phyloP scores from a whole-genome alignment of 1,284 basidiomycete species.

The Ceratobasidium sp. region DNA sequence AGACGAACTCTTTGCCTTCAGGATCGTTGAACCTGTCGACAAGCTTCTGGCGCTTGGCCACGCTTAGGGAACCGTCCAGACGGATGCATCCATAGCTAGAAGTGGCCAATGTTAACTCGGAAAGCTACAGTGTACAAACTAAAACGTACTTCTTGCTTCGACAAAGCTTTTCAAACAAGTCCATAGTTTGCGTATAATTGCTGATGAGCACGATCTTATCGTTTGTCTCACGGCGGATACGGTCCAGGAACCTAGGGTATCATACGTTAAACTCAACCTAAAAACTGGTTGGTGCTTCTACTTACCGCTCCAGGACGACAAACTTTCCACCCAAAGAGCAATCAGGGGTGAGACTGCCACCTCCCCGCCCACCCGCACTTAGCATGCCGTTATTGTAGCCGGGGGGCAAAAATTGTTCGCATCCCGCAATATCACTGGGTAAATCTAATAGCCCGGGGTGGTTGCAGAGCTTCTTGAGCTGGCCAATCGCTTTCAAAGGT shows the following conservation, averaged over 20 bases:
- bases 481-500: slow-evolving; percentile 95
- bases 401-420: slow-evolving; percentile 82
- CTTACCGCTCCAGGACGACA: slow-evolving; percentile 87
- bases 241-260: slow-evolving; percentile 76
- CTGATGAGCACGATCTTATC: slow-evolving; percentile 99
- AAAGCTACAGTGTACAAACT: not conserved
- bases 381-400: slow-evolving; percentile 68
- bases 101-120: slow-evolving; percentile 3
- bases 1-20: slow-evolving; percentile 92
- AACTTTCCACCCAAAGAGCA: slow-evolving; percentile 92
- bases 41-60: slow-evolving; percentile 94
- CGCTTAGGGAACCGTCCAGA: slow-evolving; percentile 92
- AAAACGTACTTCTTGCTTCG: slow-evolving; percentile 74
- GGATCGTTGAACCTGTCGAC: slow-evolving; percentile 99
- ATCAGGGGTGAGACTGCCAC: slow-evolving; percentile 46
- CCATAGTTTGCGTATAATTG: slow-evolving; percentile 97
- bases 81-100: slow-evolving; percentile 89
- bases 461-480: slow-evolving; percentile 97
- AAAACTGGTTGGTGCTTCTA: not conserved
- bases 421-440: slow-evolving; percentile 85
- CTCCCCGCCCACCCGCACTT: slow-evolving; percentile 50
- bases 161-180: slow-evolving; percentile 89
- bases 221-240: slow-evolving; percentile 78
- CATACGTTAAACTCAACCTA: not conserved
- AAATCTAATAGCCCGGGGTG: slow-evolving; percentile 94